These are phyloP conservation scores for Fusarium sp. DNA, from an alignment of 2,329 filamentous ascomycete species.

Conservation along the genomic window DNA sequence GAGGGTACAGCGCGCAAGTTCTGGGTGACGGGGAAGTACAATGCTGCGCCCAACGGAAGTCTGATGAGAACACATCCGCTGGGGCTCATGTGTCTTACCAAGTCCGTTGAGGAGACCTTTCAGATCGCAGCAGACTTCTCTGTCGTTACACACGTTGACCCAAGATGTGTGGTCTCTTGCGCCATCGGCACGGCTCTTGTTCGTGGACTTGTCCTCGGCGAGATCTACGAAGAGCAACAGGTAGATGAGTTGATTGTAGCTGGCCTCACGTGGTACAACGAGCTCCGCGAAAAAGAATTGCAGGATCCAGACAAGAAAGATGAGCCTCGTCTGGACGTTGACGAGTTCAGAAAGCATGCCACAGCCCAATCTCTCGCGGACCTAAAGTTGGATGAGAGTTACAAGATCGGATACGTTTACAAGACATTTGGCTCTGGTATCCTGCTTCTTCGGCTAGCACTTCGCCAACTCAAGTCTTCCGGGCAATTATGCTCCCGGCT, in stretches of 20 bases:
- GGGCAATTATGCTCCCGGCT: constrained; percentile 32
- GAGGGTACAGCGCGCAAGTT: constrained; percentile 50
- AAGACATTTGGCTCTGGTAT: constrained; percentile 62
- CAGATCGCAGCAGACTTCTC: constrained; percentile 54
- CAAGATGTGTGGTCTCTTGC: constrained; percentile 61
- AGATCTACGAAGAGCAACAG: constrained; percentile 53
- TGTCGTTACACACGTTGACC: constrained; percentile 61
- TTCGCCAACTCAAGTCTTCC: constrained; percentile 46
- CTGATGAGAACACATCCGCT: constrained; percentile 64
- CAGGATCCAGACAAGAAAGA: constrained; percentile 41
- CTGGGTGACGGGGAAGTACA: constrained; percentile 54
- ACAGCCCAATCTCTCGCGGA: constrained; percentile 51
- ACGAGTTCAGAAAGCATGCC: constrained; percentile 55
- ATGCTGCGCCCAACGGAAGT: constrained; percentile 61
- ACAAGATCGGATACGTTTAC: constrained; percentile 64
- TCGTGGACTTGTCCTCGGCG: constrained; percentile 57
- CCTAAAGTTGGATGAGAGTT: constrained; percentile 56
- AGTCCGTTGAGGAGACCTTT: constrained; percentile 56
- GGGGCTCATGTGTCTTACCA: constrained; percentile 57
- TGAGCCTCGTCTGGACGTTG: constrained; percentile 50
- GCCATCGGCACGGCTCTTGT: constrained; percentile 59
- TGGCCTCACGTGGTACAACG: constrained; percentile 53
- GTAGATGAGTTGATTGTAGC: constrained; percentile 55
- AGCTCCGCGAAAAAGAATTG: constrained; percentile 31
- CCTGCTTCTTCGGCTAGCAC: constrained; percentile 55